phyloP scores from a whole-genome alignment of 352 stramenopile genomes.

The Phytophthora sojae region DNA sequence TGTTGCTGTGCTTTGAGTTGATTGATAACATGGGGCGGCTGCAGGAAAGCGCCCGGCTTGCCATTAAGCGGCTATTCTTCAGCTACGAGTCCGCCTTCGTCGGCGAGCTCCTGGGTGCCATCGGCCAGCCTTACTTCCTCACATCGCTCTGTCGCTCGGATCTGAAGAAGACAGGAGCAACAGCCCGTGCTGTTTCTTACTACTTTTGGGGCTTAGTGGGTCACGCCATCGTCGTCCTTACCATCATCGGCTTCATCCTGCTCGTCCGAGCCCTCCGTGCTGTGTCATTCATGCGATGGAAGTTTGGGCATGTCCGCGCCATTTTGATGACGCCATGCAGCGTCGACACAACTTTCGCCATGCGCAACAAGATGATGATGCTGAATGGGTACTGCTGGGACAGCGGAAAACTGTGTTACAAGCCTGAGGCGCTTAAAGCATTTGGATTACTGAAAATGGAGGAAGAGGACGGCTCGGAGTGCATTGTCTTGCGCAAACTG shows the following conservation, averaged over 20 bases:
- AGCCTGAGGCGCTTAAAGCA: conserved; percentile 18
- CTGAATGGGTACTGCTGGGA: conserved; percentile 23
- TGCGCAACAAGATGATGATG: conserved; percentile 27
- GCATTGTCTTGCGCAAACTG: conserved; percentile 22
- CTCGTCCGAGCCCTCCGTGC: not conserved
- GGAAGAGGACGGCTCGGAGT: conserved; percentile 17
- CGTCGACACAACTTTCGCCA: conserved; percentile 1
- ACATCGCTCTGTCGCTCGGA: conserved; percentile 23
- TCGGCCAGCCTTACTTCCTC: conserved; percentile 11
- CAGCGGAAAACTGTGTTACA: conserved; percentile 25
- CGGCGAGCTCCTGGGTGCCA: conserved; percentile 21
- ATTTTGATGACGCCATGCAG: conserved; percentile 1
- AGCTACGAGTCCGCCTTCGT: conserved; percentile 31
- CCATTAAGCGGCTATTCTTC: conserved; percentile 28
- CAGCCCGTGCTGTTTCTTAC: not conserved
- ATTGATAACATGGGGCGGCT: conserved; percentile 27
- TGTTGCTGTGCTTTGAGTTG: conserved; percentile 38
- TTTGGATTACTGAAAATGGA: conserved; percentile 27
- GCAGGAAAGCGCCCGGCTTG: conserved; percentile 2
- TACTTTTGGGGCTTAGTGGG: not conserved
- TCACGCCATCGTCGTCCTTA: not conserved
- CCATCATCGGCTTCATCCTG: not conserved
- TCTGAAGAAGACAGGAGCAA: not conserved
- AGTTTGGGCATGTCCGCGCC: not conserved
- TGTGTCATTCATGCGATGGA: not conserved